phyloP scores from a whole-genome alignment of 2,329 filamentous ascomycete genomes.

The Fusarium sulawesiense region DNA sequence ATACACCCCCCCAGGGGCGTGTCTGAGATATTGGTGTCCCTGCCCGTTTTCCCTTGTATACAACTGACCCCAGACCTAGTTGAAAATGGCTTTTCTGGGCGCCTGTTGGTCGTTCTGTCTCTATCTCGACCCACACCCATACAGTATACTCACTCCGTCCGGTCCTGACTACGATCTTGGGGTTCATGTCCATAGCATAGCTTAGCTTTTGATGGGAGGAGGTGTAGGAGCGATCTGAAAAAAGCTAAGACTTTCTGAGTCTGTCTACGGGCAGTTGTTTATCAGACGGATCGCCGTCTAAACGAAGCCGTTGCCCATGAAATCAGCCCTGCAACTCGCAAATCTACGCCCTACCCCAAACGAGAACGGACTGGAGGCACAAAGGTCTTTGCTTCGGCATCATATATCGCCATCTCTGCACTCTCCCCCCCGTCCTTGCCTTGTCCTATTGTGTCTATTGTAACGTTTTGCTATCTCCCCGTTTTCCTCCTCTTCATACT shows the following conservation, averaged over 20 bases:
- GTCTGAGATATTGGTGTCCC: conserved; percentile 22
- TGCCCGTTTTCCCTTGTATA: conserved; percentile 34
- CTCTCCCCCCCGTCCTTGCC: conserved; percentile 36
- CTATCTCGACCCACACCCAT: conserved; percentile 37
- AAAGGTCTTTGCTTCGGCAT: conserved; percentile 41
- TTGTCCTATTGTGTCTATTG: conserved; percentile 47
- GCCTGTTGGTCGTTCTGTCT: conserved; percentile 21
- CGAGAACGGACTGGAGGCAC: conserved; percentile 35
- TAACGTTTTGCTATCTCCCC: conserved; percentile 40
- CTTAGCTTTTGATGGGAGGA: conserved; percentile 20
- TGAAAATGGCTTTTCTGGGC: conserved; percentile 29
- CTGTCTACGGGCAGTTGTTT: conserved; percentile 39
- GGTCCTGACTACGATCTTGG: conserved; percentile 28
- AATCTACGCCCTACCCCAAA: conserved; percentile 40
- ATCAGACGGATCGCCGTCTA: conserved; percentile 38
- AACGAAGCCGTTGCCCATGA: conserved; percentile 37
- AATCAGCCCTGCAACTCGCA: conserved; percentile 34
- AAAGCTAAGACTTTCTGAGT: conserved; percentile 34
- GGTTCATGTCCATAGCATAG: conserved; percentile 29
- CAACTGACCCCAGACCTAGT: conserved; percentile 30
- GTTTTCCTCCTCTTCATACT: conserved; percentile 23
- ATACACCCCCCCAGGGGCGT: conserved; percentile 25
- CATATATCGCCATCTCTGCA: conserved; percentile 43
- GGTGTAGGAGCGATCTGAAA: conserved; percentile 23
- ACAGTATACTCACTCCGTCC: conserved; percentile 12